Evolutionary conservation across 2,329 filamentous ascomycete genomes (phyloP).

Genomic region (Colletotrichum cuscutae): DNA sequence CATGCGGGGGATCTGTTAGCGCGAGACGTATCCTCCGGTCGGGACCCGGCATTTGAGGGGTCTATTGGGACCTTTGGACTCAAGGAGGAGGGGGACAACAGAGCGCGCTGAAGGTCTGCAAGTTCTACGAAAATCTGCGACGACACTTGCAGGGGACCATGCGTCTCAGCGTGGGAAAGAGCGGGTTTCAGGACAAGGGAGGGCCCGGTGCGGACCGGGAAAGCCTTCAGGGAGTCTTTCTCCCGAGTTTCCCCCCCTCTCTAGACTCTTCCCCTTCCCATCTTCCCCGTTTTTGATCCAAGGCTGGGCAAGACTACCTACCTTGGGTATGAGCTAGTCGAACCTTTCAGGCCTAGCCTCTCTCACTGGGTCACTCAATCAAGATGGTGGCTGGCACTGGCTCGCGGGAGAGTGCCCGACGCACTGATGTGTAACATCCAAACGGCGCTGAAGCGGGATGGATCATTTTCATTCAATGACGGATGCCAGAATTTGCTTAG

Average conservation of each 20-base stretch:
- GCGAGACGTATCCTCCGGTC: not conserved
- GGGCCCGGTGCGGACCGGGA: constrained; percentile 10
- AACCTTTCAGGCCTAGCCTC: not conserved
- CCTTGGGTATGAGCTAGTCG: too few relatives aligned
- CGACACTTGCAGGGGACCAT: constrained; percentile 29
- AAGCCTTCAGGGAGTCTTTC: not conserved
- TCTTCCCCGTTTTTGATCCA: not conserved
- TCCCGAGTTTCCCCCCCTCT: not conserved
- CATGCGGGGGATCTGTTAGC: constrained; percentile 22
- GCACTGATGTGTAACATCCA: constrained; percentile 11
- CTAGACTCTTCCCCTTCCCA: not conserved
- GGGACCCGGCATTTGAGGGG: constrained; percentile 9
- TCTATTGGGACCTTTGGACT: not conserved
- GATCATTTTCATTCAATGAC: too few relatives aligned
- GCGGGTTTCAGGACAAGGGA: constrained; percentile 36
- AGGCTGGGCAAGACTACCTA: not conserved
- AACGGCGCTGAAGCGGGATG: constrained; percentile 21
- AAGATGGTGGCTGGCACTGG: not conserved
- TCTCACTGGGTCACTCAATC: not conserved
- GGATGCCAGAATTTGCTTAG: not conserved
- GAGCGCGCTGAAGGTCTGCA: constrained; percentile 15
- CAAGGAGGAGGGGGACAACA: too few relatives aligned
- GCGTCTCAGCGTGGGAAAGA: constrained; percentile 36
- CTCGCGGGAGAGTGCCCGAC: not conserved
- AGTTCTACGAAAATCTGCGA: constrained; percentile 8